phyloP scores from a whole-genome alignment of 192 early-diverging fungal genomes.

The Backusella psychrophila region DNA sequence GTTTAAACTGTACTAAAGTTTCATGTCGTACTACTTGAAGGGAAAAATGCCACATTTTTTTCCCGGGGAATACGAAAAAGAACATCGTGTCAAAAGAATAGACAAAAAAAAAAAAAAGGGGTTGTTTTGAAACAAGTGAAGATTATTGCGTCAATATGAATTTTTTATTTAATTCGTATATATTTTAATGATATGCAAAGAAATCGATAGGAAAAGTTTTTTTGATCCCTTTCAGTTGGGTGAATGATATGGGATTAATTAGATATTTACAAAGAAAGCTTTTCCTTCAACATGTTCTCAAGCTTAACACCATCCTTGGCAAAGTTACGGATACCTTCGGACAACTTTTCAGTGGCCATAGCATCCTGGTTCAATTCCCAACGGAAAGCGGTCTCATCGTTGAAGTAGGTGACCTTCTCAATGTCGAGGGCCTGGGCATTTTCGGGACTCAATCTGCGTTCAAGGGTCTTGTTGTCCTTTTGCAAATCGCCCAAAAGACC shows the following conservation, averaged over 20 bases:
- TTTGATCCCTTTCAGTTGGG: background rate
- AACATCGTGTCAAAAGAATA: background rate
- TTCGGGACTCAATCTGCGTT: slow-evolving; percentile 72
- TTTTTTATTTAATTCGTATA: background rate
- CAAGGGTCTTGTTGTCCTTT: slow-evolving; percentile 61
- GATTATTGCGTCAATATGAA: background rate
- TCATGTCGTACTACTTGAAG: background rate
- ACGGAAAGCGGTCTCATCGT: slow-evolving; percentile 86
- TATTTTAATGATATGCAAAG: background rate
- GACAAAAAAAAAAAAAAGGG: background rate
- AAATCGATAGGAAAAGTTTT: background rate
- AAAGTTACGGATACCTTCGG: slow-evolving; percentile 99
- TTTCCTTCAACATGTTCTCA: slow-evolving; percentile 61
- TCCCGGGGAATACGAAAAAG: background rate
- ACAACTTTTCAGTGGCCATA: slow-evolving; percentile 98
- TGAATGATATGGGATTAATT: background rate
- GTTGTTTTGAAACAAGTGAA: background rate
- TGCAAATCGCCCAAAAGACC: slow-evolving; percentile 79
- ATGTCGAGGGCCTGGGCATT: slow-evolving; percentile 46
- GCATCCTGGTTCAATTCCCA: slow-evolving; percentile 97
- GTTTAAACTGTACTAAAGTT: background rate
- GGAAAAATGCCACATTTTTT: background rate
- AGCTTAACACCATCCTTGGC: slow-evolving; percentile 84
- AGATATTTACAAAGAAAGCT: slow-evolving; percentile 38
- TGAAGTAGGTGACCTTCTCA: slow-evolving; percentile 68